These are phyloP conservation scores for Thinopyrum elongatum DNA, from an alignment of 176 grass and related monocot species.

Conservation along the genomic window DNA sequence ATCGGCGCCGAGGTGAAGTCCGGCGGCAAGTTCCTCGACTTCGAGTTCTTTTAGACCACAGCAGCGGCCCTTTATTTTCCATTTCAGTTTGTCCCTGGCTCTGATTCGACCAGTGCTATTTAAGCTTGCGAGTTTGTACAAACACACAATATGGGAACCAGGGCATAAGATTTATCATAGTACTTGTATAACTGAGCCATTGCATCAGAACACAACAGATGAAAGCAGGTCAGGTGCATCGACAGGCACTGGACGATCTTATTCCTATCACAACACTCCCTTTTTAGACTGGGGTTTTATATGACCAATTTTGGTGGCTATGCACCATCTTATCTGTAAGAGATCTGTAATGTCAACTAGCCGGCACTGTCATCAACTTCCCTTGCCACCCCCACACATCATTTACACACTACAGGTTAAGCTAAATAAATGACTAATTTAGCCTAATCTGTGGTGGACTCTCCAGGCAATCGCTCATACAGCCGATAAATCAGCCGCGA, in stretches of 20 bases:
- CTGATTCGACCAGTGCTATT: not conserved
- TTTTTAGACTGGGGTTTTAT: constrained; percentile 12
- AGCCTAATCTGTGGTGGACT: constrained; percentile 30
- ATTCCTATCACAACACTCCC: not conserved
- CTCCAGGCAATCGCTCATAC: constrained; percentile 46
- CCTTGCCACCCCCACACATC: not conserved
- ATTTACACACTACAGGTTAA: not conserved
- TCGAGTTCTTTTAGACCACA: constrained; percentile 24
- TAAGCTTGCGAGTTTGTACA: not conserved
- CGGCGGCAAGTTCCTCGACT: constrained; percentile 21
- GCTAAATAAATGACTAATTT: not conserved
- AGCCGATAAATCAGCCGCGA: constrained; percentile 70
- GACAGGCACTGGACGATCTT: not conserved
- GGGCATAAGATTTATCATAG: not conserved
- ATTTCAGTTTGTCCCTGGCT: not conserved
- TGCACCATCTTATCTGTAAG: not conserved
- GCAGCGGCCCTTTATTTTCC: not conserved
- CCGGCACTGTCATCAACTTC: not conserved
- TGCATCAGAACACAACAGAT: not conserved
- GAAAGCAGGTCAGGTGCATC: not conserved
- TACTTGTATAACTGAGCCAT: not conserved
- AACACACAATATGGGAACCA: not conserved
- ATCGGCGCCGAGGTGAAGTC: constrained; percentile 12
- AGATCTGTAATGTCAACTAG: not conserved
- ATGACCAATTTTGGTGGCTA: not conserved